These are phyloP conservation scores for Fusarium devonianum DNA, from an alignment of 2,329 filamentous ascomycete species.

Conservation along the genomic window DNA sequence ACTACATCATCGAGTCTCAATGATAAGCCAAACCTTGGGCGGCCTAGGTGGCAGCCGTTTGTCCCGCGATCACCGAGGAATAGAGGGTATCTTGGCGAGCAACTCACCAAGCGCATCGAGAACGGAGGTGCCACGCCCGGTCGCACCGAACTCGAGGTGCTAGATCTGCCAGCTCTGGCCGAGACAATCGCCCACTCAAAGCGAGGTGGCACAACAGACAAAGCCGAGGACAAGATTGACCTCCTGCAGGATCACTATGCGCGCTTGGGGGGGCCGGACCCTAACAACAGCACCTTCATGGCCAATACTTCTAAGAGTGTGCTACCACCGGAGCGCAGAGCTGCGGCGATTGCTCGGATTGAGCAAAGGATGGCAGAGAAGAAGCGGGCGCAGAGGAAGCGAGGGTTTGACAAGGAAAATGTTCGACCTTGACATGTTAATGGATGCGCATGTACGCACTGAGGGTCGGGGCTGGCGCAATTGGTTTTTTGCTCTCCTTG, in stretches of 20 bases:
- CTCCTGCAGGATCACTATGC: slow-evolving; percentile 56
- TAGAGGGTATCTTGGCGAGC: slow-evolving; percentile 47
- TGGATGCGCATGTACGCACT: slow-evolving; percentile 17
- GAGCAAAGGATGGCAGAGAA: slow-evolving; percentile 63
- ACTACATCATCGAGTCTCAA: slow-evolving; percentile 24
- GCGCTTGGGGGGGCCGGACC: slow-evolving; percentile 52
- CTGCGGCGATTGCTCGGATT: slow-evolving; percentile 62
- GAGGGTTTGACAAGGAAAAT: slow-evolving; percentile 60
- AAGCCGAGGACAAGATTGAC: slow-evolving; percentile 51
- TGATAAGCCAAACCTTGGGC: slow-evolving; percentile 42
- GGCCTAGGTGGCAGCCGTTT: slow-evolving; percentile 52
- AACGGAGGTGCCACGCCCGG: slow-evolving; percentile 40
- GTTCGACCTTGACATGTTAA: slow-evolving; percentile 48
- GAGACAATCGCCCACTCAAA: slow-evolving; percentile 34
- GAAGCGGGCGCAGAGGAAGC: slow-evolving; percentile 46
- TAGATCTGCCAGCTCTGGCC: slow-evolving; percentile 41
- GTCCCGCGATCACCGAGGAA: slow-evolving; percentile 52
- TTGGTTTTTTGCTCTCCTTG: slow-evolving; percentile 30
- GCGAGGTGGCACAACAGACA: slow-evolving; percentile 22
- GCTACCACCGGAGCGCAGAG: slow-evolving; percentile 59
- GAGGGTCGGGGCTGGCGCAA: slow-evolving; percentile 8
- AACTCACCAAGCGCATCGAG: slow-evolving; percentile 43
- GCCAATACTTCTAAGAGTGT: slow-evolving; percentile 52
- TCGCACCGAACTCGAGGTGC: slow-evolving; percentile 32
- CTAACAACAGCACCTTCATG: slow-evolving; percentile 44